A percentile compares a stretch with the other conserved stretches of the same genome.
These are phyloP conservation scores for Schizochytrium sp. DNA, from an alignment of 108 stramenopile species.

Conservation along the genomic window DNA sequence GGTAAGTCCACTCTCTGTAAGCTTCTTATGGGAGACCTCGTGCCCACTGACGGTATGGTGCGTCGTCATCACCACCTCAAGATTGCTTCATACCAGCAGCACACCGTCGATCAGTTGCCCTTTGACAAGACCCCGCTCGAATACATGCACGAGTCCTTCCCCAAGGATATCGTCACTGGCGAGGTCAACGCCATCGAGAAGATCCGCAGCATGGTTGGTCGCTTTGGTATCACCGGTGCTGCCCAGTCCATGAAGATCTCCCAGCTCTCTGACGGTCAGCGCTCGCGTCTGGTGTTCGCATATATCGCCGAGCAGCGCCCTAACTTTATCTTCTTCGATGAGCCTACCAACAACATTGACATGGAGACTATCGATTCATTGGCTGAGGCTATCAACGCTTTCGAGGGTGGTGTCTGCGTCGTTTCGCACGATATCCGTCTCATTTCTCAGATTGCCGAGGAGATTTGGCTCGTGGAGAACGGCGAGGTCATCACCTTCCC, in stretches of 20 bases:
- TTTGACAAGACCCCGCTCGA: conserved; percentile 93
- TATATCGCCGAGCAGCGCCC: conserved; percentile 94
- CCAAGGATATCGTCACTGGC: conserved; percentile 74
- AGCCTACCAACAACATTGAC: conserved; percentile 91
- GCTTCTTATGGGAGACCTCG: conserved; percentile 88
- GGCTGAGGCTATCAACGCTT: conserved; percentile 92
- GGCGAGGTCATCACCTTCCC: conserved; percentile 85
- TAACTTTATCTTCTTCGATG: conserved; percentile 96
- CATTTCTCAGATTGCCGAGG: conserved; percentile 95
- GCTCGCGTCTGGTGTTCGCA: conserved; percentile 96
- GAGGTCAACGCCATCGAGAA: conserved; percentile 76
- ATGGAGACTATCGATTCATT: conserved; percentile 98
- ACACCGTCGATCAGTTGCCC: conserved; percentile 97
- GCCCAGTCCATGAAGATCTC: conserved; percentile 70
- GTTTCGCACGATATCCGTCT: conserved; percentile 98
- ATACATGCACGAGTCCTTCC: conserved; percentile 87
- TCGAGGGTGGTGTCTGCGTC: conserved; percentile 97
- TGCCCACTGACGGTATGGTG: conserved; percentile 89
- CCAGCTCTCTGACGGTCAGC: conserved; percentile 93
- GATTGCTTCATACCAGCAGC: conserved; percentile 96
- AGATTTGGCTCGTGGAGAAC: conserved; percentile 96
- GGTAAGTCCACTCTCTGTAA: conserved; percentile 96
- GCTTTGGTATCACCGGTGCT: conserved; percentile 93
- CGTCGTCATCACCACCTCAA: conserved; percentile 91
- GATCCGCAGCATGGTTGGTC: conserved; percentile 86